phyloP scores from a whole-genome alignment of 768 basidiomycete species.

The Tricholoma furcatifolium region DNA sequence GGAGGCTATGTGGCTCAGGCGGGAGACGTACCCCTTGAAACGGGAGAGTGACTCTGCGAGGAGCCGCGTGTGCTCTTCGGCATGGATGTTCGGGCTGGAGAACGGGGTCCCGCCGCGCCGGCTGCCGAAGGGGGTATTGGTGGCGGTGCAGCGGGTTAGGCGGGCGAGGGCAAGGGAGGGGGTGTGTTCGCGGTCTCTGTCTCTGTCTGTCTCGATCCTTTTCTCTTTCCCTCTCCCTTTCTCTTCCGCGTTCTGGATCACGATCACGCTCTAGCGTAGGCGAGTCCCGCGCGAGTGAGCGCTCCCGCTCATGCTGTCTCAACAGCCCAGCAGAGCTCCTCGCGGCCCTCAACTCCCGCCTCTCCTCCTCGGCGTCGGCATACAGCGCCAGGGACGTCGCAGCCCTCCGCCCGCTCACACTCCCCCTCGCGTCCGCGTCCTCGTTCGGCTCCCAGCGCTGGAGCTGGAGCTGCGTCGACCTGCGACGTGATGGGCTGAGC shows the following conservation, averaged over 20 bases:
- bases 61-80: constrained; percentile 61
- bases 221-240: constrained; percentile 3
- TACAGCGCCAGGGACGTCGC: constrained; percentile 59
- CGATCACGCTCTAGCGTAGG: background rate
- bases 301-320: constrained; percentile 17
- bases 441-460: constrained; percentile 12
- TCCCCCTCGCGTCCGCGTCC: constrained; percentile 11
- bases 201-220: constrained; percentile 15
- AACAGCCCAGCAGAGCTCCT: constrained; percentile 15
- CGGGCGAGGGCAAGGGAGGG: background rate
- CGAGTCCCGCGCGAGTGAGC: constrained; percentile 7
- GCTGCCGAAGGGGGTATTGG: constrained; percentile 18
- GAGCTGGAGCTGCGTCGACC: constrained; percentile 18
- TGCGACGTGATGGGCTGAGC: constrained; percentile 39
- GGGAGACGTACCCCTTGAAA: constrained; percentile 67
- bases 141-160: background rate
- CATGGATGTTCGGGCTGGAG: constrained; percentile 22
- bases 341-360: background rate
- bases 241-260: no score
- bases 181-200: constrained; percentile 11
- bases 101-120: constrained; percentile 9
- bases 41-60: constrained; percentile 68
- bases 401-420: constrained; percentile 30
- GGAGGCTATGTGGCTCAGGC: constrained; percentile 30
- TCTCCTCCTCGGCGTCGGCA: constrained; percentile 11